Conservation (phyloP, 768 basidiomycete genomes). For the Hericium alpestre region DNA sequence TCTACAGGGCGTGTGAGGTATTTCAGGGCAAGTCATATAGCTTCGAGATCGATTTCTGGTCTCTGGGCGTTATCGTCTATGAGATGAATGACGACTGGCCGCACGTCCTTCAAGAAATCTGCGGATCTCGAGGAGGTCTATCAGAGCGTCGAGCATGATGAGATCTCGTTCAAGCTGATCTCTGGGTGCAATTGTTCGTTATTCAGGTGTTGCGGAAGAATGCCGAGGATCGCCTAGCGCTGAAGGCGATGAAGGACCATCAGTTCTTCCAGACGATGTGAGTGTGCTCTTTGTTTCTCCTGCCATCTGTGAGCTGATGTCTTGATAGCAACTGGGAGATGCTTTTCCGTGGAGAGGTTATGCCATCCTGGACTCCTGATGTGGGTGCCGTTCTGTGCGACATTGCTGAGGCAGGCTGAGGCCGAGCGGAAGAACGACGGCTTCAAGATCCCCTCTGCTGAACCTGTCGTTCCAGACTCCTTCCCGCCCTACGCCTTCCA, state of each 20-base stretch:
- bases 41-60: conserved; percentile 81
- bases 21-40: background rate
- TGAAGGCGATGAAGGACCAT: background rate
- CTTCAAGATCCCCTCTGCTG: background rate
- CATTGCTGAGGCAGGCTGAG: background rate
- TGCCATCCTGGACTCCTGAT: background rate
- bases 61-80: conserved; percentile 88
- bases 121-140: background rate
- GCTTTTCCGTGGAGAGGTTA: background rate
- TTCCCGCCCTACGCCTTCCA: background rate
- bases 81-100: conserved; percentile 47
- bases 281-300: background rate
- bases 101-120: background rate
- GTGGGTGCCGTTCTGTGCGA: background rate
- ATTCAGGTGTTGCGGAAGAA: conserved; percentile 1
- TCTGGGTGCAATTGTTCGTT: background rate
- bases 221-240: background rate
- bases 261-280: background rate
- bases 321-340: background rate
- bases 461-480: background rate
- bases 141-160: background rate
- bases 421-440: background rate
- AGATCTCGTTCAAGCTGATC: background rate
- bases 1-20: conserved; percentile 4
- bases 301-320: background rate